Base-by-base conservation (phyloP, 305 asterid species). In the Fraxinus albicans region DNA sequence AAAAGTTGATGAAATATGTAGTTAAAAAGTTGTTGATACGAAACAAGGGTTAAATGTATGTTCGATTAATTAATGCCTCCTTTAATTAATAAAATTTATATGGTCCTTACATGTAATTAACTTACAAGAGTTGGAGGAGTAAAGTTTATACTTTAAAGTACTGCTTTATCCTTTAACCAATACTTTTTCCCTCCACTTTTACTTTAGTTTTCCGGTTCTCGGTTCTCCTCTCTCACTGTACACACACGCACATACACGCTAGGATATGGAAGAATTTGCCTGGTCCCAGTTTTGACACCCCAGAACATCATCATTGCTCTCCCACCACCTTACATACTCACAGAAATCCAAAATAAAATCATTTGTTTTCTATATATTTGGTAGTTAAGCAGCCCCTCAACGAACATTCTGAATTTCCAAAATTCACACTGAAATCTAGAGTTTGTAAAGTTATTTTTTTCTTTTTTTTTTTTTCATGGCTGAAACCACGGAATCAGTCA, bases 401-500 rank as follows among this genome's bases (percentile, higher is more conserved):
- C 81, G 77, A 83, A 81, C 86, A 79, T 84, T 82, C 85, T 81
- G 82, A 81, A 77, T 73, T 77, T 77, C 86, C 34, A 47, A 60
- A 42, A 38, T 35, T 9, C 63, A 63, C 75, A 23, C 38, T 77
- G 35, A 73, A 81, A 58, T n/a, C 73, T 7, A 60, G 34, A 33
- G 53, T 35, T 77, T 12, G 0, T 63, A 17, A 58, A 25, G 8
- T 27, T 44, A 13, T 9, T 13, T 47, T 38, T 38, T 35, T 35
- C 8, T 2, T 10, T 42, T 2, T 40, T 40, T 40, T 44, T 44
- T 47, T 47, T 47, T 69, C 6, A 91, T 92, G 96, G 93, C 84
- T 77, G 86, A 75, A 82, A 85, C 35, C 73, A 35, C 76, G 40
- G 93, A 88, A 86, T 6, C 91, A 19, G 93, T 89, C 78, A 91